Base-by-base conservation (phyloP, 23 red algal species). In the Chondrus crispus region DNA sequence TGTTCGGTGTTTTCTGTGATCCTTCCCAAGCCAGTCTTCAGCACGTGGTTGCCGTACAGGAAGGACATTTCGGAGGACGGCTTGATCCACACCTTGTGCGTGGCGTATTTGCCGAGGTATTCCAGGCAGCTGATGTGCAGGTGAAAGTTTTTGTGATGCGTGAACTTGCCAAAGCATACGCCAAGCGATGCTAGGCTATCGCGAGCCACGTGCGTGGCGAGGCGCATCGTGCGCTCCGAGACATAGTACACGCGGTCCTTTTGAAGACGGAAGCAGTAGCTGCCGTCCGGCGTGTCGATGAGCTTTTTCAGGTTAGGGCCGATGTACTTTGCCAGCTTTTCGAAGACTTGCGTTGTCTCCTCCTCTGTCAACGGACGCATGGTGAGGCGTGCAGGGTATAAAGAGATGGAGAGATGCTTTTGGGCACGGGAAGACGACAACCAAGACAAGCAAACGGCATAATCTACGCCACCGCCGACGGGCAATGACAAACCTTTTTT, bases 361-460 rank as follows among this genome's bases (percentile, higher is more conserved):
- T 98, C 97, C 52, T 98, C 97, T 26, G 97, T 98, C 11, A 98
- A 68, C 1, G 93, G 94, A 2, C 97, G 91, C 97, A 98, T 98
- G 10, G 24, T n/a, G n/a, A n/a, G n/a, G n/a, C n/a, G n/a, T n/a
- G n/a, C n/a, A n/a, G n/a, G n/a, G n/a, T n/a, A n/a, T n/a, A n/a
- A n/a, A n/a, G n/a, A n/a, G n/a, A n/a, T n/a, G n/a, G n/a, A n/a
- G n/a, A n/a, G n/a, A n/a, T n/a, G n/a, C n/a, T n/a, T n/a, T n/a
- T n/a, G n/a, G n/a, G n/a, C n/a, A n/a, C n/a, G n/a, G n/a, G n/a
- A n/a, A n/a, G n/a, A n/a, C n/a, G n/a, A n/a, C n/a, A n/a, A n/a
- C n/a, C n/a, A n/a, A n/a, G n/a, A n/a, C n/a, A n/a, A n/a, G n/a
- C n/a, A n/a, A n/a, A n/a, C n/a, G n/a, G n/a, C n/a, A n/a, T n/a